phyloP scores from a whole-genome alignment of 78 protist genomes.

The Dictyostelium citrinum region DNA sequence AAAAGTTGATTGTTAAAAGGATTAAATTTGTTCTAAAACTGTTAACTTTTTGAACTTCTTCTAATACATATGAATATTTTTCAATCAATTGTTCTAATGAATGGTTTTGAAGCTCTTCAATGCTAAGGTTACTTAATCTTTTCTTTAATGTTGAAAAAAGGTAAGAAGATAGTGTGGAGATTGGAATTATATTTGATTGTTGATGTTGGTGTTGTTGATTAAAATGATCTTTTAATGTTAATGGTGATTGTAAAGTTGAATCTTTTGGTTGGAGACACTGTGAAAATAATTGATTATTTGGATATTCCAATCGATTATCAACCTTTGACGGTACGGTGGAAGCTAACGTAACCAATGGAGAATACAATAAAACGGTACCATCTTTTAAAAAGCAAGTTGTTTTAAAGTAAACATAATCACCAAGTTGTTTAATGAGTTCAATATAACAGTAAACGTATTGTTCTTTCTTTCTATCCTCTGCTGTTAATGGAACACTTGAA shows the following conservation, averaged over 20 bases:
- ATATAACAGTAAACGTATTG: neutral
- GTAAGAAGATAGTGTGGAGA: neutral
- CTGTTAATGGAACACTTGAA: neutral
- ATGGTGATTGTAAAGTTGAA: neutral
- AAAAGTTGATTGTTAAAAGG: neutral
- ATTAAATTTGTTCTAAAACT: neutral
- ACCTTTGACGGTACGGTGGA: neutral
- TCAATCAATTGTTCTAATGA: neutral
- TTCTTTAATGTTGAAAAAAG: neutral
- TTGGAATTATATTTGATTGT: neutral
- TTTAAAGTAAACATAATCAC: neutral
- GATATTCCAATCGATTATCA: neutral
- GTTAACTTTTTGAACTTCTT: neutral
- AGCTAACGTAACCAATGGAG: neutral
- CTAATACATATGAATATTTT: neutral
- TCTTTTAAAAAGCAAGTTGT: neutral
- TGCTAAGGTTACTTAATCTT: neutral
- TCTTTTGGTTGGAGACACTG: conserved; percentile 24
- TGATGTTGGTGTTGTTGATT: neutral
- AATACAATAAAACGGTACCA: conserved; percentile 1
- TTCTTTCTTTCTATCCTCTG: neutral
- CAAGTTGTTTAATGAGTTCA: neutral
- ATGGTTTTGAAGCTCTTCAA: neutral
- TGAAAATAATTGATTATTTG: neutral
- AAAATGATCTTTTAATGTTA: neutral